Conservation (phyloP, 345 rosid genomes). For the Ricinus communis region DNA sequence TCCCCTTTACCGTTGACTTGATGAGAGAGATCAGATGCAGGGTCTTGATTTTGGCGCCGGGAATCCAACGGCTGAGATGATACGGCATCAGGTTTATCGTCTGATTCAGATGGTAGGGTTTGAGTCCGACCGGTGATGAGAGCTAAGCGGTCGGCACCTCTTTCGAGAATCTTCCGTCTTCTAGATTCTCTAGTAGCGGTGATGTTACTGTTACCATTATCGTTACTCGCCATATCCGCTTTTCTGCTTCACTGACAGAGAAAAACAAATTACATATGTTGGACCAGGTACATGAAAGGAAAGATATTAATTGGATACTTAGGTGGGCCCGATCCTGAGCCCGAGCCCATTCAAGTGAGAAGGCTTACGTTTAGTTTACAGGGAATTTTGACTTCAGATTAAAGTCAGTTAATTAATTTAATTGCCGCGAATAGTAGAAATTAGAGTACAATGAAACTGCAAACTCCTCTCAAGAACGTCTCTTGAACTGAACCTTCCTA, state of each 20-base stretch:
- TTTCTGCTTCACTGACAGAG: neutral
- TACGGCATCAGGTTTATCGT: conserved; percentile 14
- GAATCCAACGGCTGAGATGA: conserved; percentile 29
- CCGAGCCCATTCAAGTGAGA: too few species aligned
- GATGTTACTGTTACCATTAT: too few species aligned
- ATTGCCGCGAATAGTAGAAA: too few species aligned
- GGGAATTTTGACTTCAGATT: too few species aligned
- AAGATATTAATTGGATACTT: too few species aligned
- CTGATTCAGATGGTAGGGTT: conserved; percentile 35
- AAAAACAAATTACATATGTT: too few species aligned
- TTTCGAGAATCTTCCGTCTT: conserved; percentile 67
- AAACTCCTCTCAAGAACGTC: neutral
- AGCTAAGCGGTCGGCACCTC: conserved; percentile 88
- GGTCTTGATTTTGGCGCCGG: too few species aligned
- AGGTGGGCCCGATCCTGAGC: too few species aligned
- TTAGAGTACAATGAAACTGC: neutral
- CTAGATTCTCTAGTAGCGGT: conserved; percentile 57
- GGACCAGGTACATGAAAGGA: too few species aligned
- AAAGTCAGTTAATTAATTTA: too few species aligned
- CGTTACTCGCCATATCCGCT: conserved; percentile 32
- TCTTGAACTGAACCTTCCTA: too few species aligned
- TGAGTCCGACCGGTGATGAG: conserved; percentile 62
- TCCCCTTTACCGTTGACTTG: conserved; percentile 36
- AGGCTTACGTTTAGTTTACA: too few species aligned
- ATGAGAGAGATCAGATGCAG: conserved; percentile 22